Base-by-base conservation (phyloP, 495 filamentous ascomycete genomes). In the Aspergillus bertholletiae region DNA sequence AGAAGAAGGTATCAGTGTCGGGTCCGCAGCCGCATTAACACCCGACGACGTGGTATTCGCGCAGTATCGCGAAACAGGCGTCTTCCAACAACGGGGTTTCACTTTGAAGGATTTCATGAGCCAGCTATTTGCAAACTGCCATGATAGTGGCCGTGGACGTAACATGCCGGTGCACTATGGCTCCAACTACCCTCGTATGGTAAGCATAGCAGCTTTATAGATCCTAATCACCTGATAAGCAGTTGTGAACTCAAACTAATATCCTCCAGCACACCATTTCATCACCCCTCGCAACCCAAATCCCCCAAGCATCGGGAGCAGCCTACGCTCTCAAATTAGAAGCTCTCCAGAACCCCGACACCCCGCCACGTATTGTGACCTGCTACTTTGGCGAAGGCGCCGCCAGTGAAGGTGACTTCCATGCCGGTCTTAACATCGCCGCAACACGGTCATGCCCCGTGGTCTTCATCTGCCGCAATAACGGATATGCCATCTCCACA, bases 141-240 rank as follows among this genome's bases (percentile, higher is more conserved):
- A 92, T 54, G 94, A 99, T 56, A 71, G 71, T 3, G 92, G 93
- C 2, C 80, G 77, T 54, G 94, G 95, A 5, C 85, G 94, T 51
- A 97, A 96, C 64, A 99, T 99, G 94, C 95, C 94, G 11, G 90
- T 97, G 17, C 94, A 99, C 61, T 99, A 97, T 56, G 94, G 91
- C 23, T 90, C 89, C 62, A 80, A 77, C 28, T 84, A 88, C 60
- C 76, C 92, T 22, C 89, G 95, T 60, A 89, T 92, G 55, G 89
- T 94, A 62, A 65, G 81, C 71, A 27, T 15, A 20, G 26, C 15
- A 12, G 24, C 15, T 22, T 44, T 15, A 32, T n/a, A 37, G 0
- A n/a, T 13, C 13, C 0, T 24, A 51, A 28, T 11, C 24, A n/a
- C n/a, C n/a, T n/a, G n/a, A n/a, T n/a, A n/a, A n/a, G n/a, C n/a